These are phyloP conservation scores for Xylaria sp. DNA, from an alignment of 2,329 filamentous ascomycete species.

Conservation along the genomic window DNA sequence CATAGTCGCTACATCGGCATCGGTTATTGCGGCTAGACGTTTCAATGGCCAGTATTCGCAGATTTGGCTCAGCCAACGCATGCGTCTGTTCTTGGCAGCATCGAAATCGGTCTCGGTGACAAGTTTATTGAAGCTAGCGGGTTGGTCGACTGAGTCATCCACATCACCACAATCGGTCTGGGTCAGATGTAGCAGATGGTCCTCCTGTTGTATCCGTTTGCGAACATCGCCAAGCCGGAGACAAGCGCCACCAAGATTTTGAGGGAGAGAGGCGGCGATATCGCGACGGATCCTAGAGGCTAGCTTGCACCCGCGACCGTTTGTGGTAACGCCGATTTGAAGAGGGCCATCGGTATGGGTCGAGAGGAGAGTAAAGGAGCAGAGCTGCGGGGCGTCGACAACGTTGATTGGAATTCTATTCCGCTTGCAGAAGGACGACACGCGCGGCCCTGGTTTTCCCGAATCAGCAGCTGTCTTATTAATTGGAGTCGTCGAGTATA, in stretches of 20 bases:
- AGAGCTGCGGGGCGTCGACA: slow-evolving; percentile 82
- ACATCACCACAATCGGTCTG: slow-evolving; percentile 47
- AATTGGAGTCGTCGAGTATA: too few species aligned
- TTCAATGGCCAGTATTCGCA: slow-evolving; percentile 98
- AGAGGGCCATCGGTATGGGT: slow-evolving; percentile 89
- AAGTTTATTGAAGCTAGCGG: slow-evolving; percentile 82
- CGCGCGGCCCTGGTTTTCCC: slow-evolving; percentile 60
- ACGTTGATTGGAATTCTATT: slow-evolving; percentile 93
- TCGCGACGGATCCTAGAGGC: slow-evolving; percentile 88
- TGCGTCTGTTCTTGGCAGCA: slow-evolving; percentile 77
- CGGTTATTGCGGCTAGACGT: slow-evolving; percentile 77
- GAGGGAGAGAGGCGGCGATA: slow-evolving; percentile 79
- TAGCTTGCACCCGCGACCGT: slow-evolving; percentile 91
- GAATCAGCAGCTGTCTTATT: slow-evolving; percentile 6
- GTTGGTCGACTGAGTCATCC: slow-evolving; percentile 74
- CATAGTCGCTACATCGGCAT: slow-evolving; percentile 77
- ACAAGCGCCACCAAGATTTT: slow-evolving; percentile 76
- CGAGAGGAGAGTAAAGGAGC: slow-evolving; percentile 87
- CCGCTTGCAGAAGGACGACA: slow-evolving; percentile 76
- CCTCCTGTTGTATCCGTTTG: slow-evolving; percentile 74
- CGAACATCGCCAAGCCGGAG: slow-evolving; percentile 76
- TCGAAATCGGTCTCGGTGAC: slow-evolving; percentile 75
- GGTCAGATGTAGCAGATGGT: slow-evolving; percentile 52
- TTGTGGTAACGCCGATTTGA: slow-evolving; percentile 94
- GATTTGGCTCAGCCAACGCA: slow-evolving; percentile 93